Conservation (phyloP, 2,329 filamentous ascomycete species). For the Aspergillus sergii region DNA sequence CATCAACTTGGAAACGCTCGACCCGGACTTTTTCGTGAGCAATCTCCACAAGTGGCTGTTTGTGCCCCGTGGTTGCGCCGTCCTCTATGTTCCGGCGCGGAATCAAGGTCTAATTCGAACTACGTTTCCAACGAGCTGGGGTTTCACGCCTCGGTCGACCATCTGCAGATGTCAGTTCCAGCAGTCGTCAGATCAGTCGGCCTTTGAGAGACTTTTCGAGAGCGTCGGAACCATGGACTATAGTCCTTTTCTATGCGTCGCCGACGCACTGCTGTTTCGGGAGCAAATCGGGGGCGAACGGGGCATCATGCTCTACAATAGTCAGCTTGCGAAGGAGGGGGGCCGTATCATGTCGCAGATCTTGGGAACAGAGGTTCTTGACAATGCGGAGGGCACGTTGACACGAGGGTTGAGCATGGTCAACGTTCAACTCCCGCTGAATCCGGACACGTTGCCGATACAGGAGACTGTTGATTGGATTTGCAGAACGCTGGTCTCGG, state of each 20-base stretch:
- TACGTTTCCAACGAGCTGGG: conserved; percentile 74
- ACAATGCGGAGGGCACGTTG: background rate
- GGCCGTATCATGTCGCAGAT: background rate
- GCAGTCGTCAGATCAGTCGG: background rate
- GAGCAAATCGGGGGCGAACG: background rate
- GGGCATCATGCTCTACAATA: background rate
- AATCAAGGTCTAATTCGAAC: conserved; percentile 73
- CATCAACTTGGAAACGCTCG: conserved; percentile 63
- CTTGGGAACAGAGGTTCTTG: background rate
- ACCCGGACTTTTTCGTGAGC: conserved; percentile 79
- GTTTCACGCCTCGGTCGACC: conserved; percentile 57
- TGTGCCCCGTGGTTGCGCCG: conserved; percentile 72
- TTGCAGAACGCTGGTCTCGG: too few species aligned
- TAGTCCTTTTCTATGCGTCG: background rate
- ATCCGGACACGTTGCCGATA: too few species aligned
- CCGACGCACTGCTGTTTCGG: background rate
- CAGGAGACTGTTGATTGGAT: too few species aligned
- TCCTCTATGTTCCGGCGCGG: conserved; percentile 72
- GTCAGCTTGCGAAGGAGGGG: background rate
- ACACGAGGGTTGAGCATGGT: too few species aligned
- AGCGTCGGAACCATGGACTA: background rate
- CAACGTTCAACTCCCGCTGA: background rate
- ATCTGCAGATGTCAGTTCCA: background rate
- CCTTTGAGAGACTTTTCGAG: background rate
- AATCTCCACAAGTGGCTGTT: conserved; percentile 88